phyloP scores from a whole-genome alignment of 768 basidiomycete genomes.

The Hypholoma fasciculare region DNA sequence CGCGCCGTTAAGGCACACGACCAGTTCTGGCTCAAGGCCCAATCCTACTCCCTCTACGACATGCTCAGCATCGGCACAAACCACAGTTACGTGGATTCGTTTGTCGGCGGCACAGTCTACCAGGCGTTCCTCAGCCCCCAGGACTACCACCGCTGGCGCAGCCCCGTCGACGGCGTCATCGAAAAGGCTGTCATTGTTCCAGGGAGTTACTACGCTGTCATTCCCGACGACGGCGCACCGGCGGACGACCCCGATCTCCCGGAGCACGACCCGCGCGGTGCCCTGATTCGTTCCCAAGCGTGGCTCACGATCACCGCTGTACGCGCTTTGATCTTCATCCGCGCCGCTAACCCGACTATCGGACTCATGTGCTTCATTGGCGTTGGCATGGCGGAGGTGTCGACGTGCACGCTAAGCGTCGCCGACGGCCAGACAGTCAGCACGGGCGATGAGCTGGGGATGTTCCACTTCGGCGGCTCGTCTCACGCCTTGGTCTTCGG shows the following conservation, averaged over 20 bases:
- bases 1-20: constrained; percentile 39
- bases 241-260: constrained; percentile 1
- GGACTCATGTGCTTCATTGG: constrained; percentile 59
- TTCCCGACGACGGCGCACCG: constrained; percentile 8
- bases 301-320: constrained; percentile 40
- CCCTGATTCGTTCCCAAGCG: constrained; percentile 10
- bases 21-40: constrained; percentile 61
- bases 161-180: constrained; percentile 50
- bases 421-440: constrained; percentile 41
- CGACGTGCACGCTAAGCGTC: constrained; percentile 55
- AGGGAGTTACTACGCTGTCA: constrained; percentile 47
- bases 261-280: constrained; percentile 11
- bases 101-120: constrained; percentile 51
- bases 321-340: constrained; percentile 55
- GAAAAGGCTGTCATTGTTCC: constrained; percentile 42
- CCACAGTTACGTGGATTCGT: constrained; percentile 26
- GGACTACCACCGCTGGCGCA: constrained; percentile 66
- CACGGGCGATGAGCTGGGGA: constrained; percentile 59
- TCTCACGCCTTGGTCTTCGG: constrained; percentile 13
- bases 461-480: constrained; percentile 51
- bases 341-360: constrained; percentile 48
- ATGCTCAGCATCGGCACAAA: constrained; percentile 48
- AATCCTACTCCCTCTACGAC: constrained; percentile 59
- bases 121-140: constrained; percentile 59
- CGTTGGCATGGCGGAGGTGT: constrained; percentile 64